phyloP scores from a whole-genome alignment of 495 filamentous ascomycete species.

The Evernia prunastri region DNA sequence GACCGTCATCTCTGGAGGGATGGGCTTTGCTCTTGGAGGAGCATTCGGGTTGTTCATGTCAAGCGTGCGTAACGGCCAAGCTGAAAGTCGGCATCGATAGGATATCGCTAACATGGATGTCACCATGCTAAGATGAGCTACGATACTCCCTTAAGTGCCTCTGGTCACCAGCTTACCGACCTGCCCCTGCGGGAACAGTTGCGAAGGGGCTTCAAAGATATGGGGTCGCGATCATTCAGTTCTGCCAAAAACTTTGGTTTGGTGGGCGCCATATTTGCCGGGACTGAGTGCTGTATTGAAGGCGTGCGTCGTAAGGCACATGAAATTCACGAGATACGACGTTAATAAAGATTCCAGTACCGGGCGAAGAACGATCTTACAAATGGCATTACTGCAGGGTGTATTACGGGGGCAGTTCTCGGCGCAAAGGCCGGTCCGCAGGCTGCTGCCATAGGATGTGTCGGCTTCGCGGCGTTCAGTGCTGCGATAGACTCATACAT shows the following conservation, averaged over 20 bases:
- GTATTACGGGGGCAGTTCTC: slow-evolving; percentile 82
- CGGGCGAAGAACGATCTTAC: slow-evolving; percentile 89
- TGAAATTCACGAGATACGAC: background rate
- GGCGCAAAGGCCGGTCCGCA: slow-evolving; percentile 82
- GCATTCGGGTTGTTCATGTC: slow-evolving; percentile 96
- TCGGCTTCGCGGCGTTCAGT: slow-evolving; percentile 91
- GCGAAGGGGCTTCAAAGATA: slow-evolving; percentile 80
- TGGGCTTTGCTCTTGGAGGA: slow-evolving; percentile 86
- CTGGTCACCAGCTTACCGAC: slow-evolving; percentile 54
- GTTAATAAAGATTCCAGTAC: slow-evolving; percentile 31
- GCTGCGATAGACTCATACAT: slow-evolving; percentile 91
- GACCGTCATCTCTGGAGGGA: slow-evolving; percentile 71
- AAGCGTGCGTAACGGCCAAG: slow-evolving; percentile 50
- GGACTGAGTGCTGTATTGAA: slow-evolving; percentile 94
- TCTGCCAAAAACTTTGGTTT: slow-evolving; percentile 92
- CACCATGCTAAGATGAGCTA: slow-evolving; percentile 70
- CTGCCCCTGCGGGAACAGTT: slow-evolving; percentile 81
- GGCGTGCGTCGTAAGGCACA: slow-evolving; percentile 39
- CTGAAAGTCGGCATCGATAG: slow-evolving; percentile 22
- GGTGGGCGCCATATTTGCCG: slow-evolving; percentile 81
- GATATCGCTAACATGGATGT: background rate
- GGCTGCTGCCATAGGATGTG: slow-evolving; percentile 83
- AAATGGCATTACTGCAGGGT: slow-evolving; percentile 84
- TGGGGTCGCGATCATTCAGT: slow-evolving; percentile 76
- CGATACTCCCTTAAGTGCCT: slow-evolving; percentile 68